phyloP scores from a whole-genome alignment of 2,329 filamentous ascomycete species.

The Neurospora crassa region DNA sequence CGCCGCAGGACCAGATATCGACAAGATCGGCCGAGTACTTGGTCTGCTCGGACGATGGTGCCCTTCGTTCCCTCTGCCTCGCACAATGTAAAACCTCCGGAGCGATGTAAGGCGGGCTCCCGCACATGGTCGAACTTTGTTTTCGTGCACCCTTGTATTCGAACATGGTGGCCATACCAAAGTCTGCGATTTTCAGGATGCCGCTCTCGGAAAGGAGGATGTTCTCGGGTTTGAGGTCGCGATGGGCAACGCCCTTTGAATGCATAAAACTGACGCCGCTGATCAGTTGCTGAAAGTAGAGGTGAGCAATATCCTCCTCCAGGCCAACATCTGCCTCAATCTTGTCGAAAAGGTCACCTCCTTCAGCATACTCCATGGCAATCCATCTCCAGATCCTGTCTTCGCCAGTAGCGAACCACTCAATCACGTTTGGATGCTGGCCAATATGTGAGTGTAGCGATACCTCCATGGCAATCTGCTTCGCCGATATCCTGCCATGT shows the following conservation, averaged over 20 bases:
- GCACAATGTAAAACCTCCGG: conserved; percentile 69
- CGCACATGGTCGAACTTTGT: conserved; percentile 79
- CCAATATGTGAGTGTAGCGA: conserved; percentile 82
- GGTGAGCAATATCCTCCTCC: conserved; percentile 86
- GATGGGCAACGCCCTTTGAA: conserved; percentile 87
- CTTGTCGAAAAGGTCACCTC: conserved; percentile 97
- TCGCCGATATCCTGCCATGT: conserved; percentile 77
- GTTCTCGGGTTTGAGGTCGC: conserved; percentile 90
- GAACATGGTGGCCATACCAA: conserved; percentile 90
- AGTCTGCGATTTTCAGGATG: conserved; percentile 89
- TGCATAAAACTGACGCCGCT: conserved; percentile 92
- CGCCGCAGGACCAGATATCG: conserved; percentile 95
- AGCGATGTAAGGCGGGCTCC: conserved; percentile 93
- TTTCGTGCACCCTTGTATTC: conserved; percentile 79
- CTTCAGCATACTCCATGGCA: conserved; percentile 93
- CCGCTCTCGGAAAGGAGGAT: conserved; percentile 79
- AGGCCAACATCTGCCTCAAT: conserved; percentile 96
- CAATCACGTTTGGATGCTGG: conserved; percentile 86
- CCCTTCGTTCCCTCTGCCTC: conserved; percentile 30
- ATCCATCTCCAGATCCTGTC: conserved; percentile 91
- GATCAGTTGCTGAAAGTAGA: conserved; percentile 90
- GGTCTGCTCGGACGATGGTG: conserved; percentile 31
- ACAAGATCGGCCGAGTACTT: conserved; percentile 72
- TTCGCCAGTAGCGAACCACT: conserved; percentile 81
- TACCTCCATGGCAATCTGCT: conserved; percentile 88